A percentile compares a stretch with the other conserved stretches of the same genome.
phyloP scores from a whole-genome alignment of 805 yeast genomes.

The Kluyveromyces aestuarii region DNA sequence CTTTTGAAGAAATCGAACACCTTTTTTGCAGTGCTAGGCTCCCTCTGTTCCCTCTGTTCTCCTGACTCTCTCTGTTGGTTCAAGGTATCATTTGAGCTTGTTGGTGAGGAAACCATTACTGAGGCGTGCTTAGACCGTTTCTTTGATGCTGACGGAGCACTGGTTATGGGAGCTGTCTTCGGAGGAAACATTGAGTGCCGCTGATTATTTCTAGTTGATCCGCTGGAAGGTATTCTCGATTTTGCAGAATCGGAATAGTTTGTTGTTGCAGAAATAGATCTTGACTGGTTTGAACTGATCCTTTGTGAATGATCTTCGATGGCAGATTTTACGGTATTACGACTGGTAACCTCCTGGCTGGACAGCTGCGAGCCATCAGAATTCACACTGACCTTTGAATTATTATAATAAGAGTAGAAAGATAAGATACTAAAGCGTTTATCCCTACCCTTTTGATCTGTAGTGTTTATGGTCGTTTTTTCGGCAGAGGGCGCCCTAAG shows the following conservation, averaged over 20 bases:
- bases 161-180: neutral
- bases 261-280: conserved; percentile 19
- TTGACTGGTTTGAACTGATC: conserved; percentile 3
- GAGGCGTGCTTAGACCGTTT: conserved; percentile 7
- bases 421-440: conserved; percentile 37
- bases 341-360: neutral
- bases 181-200: conserved; percentile 4
- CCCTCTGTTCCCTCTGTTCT: conserved; percentile 29
- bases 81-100: neutral
- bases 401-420: conserved; percentile 22
- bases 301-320: neutral
- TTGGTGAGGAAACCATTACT: conserved; percentile 9
- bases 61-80: conserved; percentile 4
- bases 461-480: neutral
- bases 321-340: neutral
- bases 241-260: conserved; percentile 7
- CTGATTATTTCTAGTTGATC: neutral
- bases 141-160: neutral
- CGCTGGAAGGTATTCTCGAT: neutral
- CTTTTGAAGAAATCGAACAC: conserved; percentile 74
- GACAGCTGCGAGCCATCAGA: conserved; percentile 1
- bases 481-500: neutral
- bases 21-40: conserved; percentile 66
- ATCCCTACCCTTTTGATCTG: conserved; percentile 5
- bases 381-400: conserved; percentile 13